Conservation (phyloP, 768 basidiomycete species). For the Lentinula edodes region DNA sequence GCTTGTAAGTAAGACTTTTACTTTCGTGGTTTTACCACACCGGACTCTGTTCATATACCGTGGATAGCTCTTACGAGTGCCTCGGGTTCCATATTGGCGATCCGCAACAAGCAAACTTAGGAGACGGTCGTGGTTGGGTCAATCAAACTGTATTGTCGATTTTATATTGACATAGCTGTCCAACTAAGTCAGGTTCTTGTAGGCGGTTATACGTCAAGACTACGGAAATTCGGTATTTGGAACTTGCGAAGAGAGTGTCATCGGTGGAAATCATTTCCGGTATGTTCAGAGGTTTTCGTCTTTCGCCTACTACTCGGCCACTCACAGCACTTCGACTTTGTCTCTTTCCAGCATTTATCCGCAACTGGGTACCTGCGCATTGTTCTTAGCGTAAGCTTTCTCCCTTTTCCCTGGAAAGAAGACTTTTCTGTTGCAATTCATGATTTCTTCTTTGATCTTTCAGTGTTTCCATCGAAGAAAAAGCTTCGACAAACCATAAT, state of each 20-base stretch:
- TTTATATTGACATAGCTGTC: background rate
- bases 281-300: slow-evolving; percentile 20
- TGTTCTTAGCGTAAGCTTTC: slow-evolving; percentile 40
- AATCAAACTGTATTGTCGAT: slow-evolving; percentile 21
- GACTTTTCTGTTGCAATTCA: slow-evolving; percentile 6
- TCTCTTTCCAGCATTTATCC: background rate
- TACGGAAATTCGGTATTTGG: slow-evolving; percentile 63
- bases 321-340: too few species aligned
- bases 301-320: too few species aligned
- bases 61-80: slow-evolving; percentile 47
- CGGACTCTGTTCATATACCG: too few species aligned
- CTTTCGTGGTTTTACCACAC: background rate
- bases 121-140: slow-evolving; percentile 61
- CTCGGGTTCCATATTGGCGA: slow-evolving; percentile 56
- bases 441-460: too few species aligned
- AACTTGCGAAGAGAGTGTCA: slow-evolving; percentile 62
- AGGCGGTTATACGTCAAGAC: slow-evolving; percentile 67
- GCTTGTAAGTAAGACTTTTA: slow-evolving; percentile 33
- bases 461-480: slow-evolving; percentile 11
- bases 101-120: slow-evolving; percentile 57
- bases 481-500: slow-evolving; percentile 37
- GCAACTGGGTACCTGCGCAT: slow-evolving; percentile 32
- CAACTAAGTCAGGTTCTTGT: slow-evolving; percentile 17
- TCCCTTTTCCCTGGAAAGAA: slow-evolving; percentile 46
- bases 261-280: slow-evolving; percentile 67